phyloP scores from a whole-genome alignment of 805 yeast species.

The Saturnispora bothae region DNA sequence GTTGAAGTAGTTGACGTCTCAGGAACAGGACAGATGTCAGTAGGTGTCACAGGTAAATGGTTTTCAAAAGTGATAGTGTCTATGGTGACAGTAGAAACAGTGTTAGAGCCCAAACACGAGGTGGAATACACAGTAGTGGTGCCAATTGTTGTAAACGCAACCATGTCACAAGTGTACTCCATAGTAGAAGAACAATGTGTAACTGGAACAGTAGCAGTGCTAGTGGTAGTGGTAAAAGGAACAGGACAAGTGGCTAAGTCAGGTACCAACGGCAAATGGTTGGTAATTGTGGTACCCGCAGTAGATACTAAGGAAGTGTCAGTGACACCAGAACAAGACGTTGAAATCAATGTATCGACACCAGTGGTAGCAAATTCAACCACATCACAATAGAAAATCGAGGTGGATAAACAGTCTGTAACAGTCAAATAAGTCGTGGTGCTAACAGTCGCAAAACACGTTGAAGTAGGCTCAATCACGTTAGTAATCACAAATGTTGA shows the following conservation, averaged over 20 bases:
- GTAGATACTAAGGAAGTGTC: constrained; percentile 1
- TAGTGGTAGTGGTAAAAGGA: constrained; percentile 9
- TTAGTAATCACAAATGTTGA: constrained; percentile 3
- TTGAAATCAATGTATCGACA: constrained; percentile 2
- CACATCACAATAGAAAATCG: not conserved
- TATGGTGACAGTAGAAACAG: not conserved
- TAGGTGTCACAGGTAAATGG: constrained; percentile 1
- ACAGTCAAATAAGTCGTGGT: not conserved
- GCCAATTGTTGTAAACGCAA: constrained; percentile 8
- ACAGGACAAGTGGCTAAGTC: constrained; percentile 7
- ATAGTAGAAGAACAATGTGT: constrained; percentile 5
- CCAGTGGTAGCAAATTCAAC: constrained; percentile 3
- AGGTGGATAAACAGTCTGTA: constrained; percentile 1
- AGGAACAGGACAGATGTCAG: not conserved
- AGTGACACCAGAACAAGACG: constrained; percentile 9
- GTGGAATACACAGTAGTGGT: constrained; percentile 1
- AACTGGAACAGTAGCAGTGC: constrained; percentile 7
- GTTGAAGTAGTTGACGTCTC: constrained; percentile 5
- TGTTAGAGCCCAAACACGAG: not conserved
- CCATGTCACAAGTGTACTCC: constrained; percentile 4
- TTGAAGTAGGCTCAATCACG: not conserved
- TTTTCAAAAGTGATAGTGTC: constrained; percentile 5
- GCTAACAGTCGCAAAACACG: constrained; percentile 1
- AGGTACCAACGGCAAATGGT: constrained; percentile 1
- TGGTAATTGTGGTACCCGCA: constrained; percentile 2